Percentiles rank a stretch among this genome's conserved stretches.
These are phyloP conservation scores for Backusella liffmaniae DNA, from an alignment of 192 early-diverging fungal species.

Conservation along the genomic window DNA sequence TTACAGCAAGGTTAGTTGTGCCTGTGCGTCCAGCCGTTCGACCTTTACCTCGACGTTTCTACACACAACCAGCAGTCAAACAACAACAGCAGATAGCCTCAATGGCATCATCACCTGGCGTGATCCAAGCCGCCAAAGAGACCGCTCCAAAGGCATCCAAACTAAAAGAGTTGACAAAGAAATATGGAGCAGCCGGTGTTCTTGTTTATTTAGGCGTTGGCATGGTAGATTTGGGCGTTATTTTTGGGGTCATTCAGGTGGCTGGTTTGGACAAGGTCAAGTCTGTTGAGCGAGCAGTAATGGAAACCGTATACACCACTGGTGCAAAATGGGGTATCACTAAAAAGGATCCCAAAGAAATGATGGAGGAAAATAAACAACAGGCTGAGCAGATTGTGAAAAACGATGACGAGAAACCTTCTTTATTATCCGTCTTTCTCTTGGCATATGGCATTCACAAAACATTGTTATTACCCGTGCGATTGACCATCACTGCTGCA, in stretches of 20 bases:
- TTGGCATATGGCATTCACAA: constrained; percentile 63
- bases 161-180: constrained; percentile 33
- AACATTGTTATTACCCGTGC: constrained; percentile 51
- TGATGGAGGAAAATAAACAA: neutral
- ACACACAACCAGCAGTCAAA: neutral
- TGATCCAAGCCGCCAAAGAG: constrained; percentile 7
- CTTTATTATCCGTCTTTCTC: constrained; percentile 48
- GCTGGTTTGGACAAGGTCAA: constrained; percentile 54
- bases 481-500: constrained; percentile 52
- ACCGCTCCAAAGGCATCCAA: constrained; percentile 11
- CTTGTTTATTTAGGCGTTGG: constrained; percentile 51
- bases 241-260: constrained; percentile 46
- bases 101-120: constrained; percentile 6
- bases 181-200: constrained; percentile 51
- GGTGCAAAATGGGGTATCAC: constrained; percentile 5
- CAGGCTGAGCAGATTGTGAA: neutral
- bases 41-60: neutral
- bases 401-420: constrained; percentile 31
- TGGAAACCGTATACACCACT: constrained; percentile 28
- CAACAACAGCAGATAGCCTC: constrained; percentile 9
- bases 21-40: neutral
- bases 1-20: neutral
- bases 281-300: constrained; percentile 37
- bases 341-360: neutral
- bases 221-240: constrained; percentile 45